These are phyloP conservation scores for Boletus semigastroideus DNA, from an alignment of 1,284 basidiomycete genomes.

Conservation along the genomic window DNA sequence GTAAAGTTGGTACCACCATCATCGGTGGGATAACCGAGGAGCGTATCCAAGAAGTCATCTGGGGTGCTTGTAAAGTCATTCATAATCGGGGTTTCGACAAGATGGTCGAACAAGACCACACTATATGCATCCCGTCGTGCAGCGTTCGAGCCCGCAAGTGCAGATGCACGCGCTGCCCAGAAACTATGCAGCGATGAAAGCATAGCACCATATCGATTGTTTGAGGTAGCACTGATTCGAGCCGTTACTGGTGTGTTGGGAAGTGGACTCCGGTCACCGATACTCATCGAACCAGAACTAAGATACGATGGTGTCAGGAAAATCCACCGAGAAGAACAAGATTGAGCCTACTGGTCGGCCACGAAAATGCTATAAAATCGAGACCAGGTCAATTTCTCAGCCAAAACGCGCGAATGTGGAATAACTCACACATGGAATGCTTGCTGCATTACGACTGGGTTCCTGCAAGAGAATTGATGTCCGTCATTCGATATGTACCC, in stretches of 20 bases:
- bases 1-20: constrained; percentile 50
- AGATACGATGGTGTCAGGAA: neutral
- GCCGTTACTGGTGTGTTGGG: constrained; percentile 43
- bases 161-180: constrained; percentile 52
- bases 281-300: constrained; percentile 55
- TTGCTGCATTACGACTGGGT: constrained; percentile 50
- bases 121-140: constrained; percentile 56
- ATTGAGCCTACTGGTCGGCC: constrained; percentile 24
- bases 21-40: constrained; percentile 36
- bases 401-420: neutral
- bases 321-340: neutral
- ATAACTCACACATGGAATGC: constrained; percentile 25
- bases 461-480: constrained; percentile 49
- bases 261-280: constrained; percentile 28
- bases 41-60: constrained; percentile 41
- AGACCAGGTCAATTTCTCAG: constrained; percentile 1
- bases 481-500: constrained; percentile 54
- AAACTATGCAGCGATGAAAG: constrained; percentile 54
- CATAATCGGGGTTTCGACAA: constrained; percentile 27
- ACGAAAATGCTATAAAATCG: constrained; percentile 26
- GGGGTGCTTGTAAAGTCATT: constrained; percentile 55
- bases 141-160: constrained; percentile 30
- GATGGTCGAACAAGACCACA: constrained; percentile 49
- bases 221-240: constrained; percentile 36
- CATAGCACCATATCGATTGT: constrained; percentile 60